These are phyloP conservation scores for Volvox carteri DNA, from an alignment of 163 green algal species.

Conservation along the genomic window DNA sequence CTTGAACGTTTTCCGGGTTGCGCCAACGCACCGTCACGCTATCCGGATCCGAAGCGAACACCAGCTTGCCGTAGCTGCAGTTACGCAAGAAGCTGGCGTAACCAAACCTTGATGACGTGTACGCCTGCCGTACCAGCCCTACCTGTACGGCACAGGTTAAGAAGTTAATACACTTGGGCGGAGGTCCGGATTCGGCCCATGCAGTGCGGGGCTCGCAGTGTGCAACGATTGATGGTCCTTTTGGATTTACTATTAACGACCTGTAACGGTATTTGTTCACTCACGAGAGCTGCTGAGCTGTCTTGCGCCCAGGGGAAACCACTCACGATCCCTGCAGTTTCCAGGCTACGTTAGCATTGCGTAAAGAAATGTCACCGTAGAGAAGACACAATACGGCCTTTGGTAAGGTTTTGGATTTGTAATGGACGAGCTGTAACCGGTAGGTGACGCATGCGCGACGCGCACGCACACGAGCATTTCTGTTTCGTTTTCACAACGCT, in stretches of 20 bases:
- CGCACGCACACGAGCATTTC: too few relatives aligned
- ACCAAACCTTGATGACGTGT: neutral
- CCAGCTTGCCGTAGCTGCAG: constrained; percentile 17
- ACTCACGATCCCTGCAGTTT: too few relatives aligned
- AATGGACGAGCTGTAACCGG: too few relatives aligned
- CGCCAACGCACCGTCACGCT: neutral
- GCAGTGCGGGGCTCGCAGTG: neutral
- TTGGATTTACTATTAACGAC: neutral
- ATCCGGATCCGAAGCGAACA: neutral
- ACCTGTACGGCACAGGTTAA: too few relatives aligned
- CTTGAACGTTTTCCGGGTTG: too few relatives aligned
- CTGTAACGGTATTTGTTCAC: neutral
- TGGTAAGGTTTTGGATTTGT: neutral
- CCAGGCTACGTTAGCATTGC: too few relatives aligned
- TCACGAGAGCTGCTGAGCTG: too few relatives aligned
- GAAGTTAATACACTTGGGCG: too few relatives aligned
- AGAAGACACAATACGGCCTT: neutral
- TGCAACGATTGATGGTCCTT: neutral
- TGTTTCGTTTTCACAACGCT: too few relatives aligned
- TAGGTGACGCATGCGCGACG: too few relatives aligned
- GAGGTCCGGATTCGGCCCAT: neutral
- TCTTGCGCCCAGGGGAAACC: too few relatives aligned
- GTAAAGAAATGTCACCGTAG: too few relatives aligned
- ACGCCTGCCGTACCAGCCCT: neutral
- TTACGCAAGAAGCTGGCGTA: constrained; percentile 14